Evolutionary conservation across 306 rosid species (phyloP).

Genomic region (Vigna unguiculata): DNA sequence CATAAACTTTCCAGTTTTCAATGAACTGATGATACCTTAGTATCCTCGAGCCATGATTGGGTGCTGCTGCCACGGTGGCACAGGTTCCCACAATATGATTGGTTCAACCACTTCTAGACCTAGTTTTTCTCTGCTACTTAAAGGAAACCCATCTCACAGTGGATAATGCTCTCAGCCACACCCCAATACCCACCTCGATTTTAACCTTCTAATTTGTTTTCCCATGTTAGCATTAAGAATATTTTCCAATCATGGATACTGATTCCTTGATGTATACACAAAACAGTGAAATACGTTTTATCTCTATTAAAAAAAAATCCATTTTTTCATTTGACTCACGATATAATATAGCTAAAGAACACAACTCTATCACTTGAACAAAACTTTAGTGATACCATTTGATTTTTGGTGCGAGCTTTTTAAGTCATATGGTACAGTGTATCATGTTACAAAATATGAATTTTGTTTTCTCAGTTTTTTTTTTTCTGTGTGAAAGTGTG

Average conservation of each 20-base stretch:
- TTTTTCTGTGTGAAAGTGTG: conserved; percentile 50
- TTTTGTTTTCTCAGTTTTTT: conserved; percentile 31
- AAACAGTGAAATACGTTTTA: no score
- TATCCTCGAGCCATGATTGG: conserved; percentile 86
- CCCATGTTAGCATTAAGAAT: no score
- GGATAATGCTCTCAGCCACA: conserved; percentile 53
- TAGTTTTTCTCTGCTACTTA: conserved; percentile 5
- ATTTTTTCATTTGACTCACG: no score
- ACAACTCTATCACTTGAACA: no score
- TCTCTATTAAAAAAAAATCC: no score
- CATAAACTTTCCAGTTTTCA: neutral
- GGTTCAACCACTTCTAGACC: conserved; percentile 56
- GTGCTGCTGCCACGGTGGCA: conserved; percentile 64
- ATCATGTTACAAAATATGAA: neutral
- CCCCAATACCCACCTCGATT: conserved; percentile 49
- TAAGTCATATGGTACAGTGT: conserved; percentile 14
- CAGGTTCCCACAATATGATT: conserved; percentile 56
- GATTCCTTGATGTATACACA: no score
- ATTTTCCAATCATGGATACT: no score
- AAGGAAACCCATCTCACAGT: conserved; percentile 41
- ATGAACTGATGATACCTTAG: conserved; percentile 79
- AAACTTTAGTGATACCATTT: neutral
- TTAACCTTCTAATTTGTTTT: neutral
- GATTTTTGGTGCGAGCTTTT: neutral
- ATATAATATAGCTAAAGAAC: no score